phyloP scores from a whole-genome alignment of 805 yeast genomes.

The Torulaspora maleeae region DNA sequence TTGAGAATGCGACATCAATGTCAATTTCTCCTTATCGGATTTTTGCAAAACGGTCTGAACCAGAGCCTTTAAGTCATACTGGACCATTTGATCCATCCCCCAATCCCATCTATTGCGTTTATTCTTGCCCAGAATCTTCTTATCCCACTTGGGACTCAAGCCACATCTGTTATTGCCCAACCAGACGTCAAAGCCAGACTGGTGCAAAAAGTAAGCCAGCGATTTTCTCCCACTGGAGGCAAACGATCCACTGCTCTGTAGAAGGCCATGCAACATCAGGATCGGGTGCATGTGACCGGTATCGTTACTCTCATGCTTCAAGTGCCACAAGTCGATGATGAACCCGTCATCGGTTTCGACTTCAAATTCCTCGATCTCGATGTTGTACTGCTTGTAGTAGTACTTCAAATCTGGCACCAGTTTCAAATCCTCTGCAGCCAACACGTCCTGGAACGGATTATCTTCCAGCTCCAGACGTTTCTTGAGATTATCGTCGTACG shows the following conservation, averaged over 20 bases:
- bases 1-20: constrained; percentile 82
- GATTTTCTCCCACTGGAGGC: constrained; percentile 79
- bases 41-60: constrained; percentile 51
- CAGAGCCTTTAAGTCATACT: constrained; percentile 69
- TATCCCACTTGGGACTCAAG: constrained; percentile 62
- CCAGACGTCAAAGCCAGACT: constrained; percentile 80
- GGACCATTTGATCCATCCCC: constrained; percentile 83
- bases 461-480: constrained; percentile 15
- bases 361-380: constrained; percentile 54
- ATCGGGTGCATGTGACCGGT: constrained; percentile 50
- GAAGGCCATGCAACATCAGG: constrained; percentile 75
- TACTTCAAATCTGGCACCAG: constrained; percentile 56
- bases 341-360: constrained; percentile 79
- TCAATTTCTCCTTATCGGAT: constrained; percentile 42
- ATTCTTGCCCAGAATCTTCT: constrained; percentile 35
- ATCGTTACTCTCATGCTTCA: constrained; percentile 21
- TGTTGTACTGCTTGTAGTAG: constrained; percentile 59
- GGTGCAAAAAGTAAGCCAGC: constrained; percentile 53
- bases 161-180: constrained; percentile 89
- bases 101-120: constrained; percentile 73
- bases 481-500: constrained; percentile 8
- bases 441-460: constrained; percentile 29
- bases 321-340: constrained; percentile 57
- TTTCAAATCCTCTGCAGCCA: constrained; percentile 27
- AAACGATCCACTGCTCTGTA: constrained; percentile 83